phyloP scores from a whole-genome alignment of 345 rosid genomes.

The Dipteronia dyeriana region DNA sequence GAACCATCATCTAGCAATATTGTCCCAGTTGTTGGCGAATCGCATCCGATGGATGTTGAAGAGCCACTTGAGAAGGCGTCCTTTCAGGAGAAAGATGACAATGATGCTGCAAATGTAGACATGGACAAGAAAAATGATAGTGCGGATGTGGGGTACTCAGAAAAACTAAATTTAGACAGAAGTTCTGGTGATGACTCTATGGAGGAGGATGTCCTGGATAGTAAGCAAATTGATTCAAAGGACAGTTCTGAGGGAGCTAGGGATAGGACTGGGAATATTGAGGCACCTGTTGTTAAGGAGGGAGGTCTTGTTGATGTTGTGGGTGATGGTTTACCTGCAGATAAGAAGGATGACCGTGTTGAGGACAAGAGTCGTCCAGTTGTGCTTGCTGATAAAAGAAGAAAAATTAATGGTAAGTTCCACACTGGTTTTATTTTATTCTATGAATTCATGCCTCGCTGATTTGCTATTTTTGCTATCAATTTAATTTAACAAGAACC shows the following conservation, averaged over 20 bases:
- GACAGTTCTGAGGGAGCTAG: slow-evolving; percentile 52
- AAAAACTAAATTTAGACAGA: slow-evolving; percentile 91
- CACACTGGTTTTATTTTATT: background rate
- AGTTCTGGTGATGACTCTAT: slow-evolving; percentile 97
- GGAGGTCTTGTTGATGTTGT: slow-evolving; percentile 48
- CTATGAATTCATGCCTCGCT: background rate
- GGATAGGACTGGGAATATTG: slow-evolving; percentile 52
- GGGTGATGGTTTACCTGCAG: slow-evolving; percentile 43
- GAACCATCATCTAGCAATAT: slow-evolving; percentile 69
- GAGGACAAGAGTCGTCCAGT: slow-evolving; percentile 39
- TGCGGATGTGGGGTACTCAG: slow-evolving; percentile 72
- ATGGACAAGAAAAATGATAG: slow-evolving; percentile 63
- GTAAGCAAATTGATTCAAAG: slow-evolving; percentile 72
- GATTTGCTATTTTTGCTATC: too few species aligned
- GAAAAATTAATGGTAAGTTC: slow-evolving; percentile 74
- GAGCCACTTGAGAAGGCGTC: slow-evolving; percentile 68
- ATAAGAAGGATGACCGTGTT: slow-evolving; percentile 36
- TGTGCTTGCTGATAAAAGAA: slow-evolving; percentile 73
- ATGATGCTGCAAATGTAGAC: slow-evolving; percentile 62
- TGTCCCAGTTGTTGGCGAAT: slow-evolving; percentile 64
- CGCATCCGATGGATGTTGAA: slow-evolving; percentile 90
- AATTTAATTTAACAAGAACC: too few species aligned
- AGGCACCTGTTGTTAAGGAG: slow-evolving; percentile 39
- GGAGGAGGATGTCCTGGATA: slow-evolving; percentile 88
- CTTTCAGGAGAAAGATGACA: slow-evolving; percentile 66